Evolutionary conservation across 108 stramenopile species (phyloP), one percentile per base, ranked within the genome.

Genomic region (Epithemia pelagica): DNA sequence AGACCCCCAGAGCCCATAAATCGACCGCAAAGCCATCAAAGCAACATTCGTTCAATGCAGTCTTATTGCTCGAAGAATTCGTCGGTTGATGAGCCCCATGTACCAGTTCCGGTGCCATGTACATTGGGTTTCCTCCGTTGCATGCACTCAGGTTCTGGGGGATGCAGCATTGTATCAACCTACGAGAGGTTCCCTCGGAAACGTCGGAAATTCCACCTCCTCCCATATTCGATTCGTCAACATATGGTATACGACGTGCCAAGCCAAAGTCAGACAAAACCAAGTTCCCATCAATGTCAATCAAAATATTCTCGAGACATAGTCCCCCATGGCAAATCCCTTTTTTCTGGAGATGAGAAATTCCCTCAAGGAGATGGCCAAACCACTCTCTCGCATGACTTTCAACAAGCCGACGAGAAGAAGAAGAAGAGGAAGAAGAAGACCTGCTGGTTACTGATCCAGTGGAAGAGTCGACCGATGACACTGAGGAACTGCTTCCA

Each of bases 11-110:
- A 0, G 92, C 83, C 95, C 95, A 96, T 29, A 96, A 61, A 64
- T 96, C 95, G 2, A 84, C 69, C 10, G 92, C 84, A 53, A 90
- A 91, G 23, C 89, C 88, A 64, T 96, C 86, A 32, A 91, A 85
- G 37, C 37, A 46, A 46, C 37, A 46, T 15, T 46, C 37, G 5
- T 46, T 15, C 37, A 46, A 10, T 46, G 5, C 15, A 46, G 37
- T 10, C 5, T 10, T 15, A 10, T 46, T 46, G 15, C 37, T 46
- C 10, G 37, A 46, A 46, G 10, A 46, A 46, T 5, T 15, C 15
- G 10, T 15, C 5, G 15, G 15, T 8, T 58, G 59, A 19, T 71
- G 64, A 19, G 61, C 18, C 53, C 70, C 76, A 20, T 65, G 52
- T 3, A 91, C 65, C 18, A 96, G 72, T 65, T 95, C 94, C 1